phyloP scores from a whole-genome alignment of 177 flowering plant genomes.

The Vitis hybrid region DNA sequence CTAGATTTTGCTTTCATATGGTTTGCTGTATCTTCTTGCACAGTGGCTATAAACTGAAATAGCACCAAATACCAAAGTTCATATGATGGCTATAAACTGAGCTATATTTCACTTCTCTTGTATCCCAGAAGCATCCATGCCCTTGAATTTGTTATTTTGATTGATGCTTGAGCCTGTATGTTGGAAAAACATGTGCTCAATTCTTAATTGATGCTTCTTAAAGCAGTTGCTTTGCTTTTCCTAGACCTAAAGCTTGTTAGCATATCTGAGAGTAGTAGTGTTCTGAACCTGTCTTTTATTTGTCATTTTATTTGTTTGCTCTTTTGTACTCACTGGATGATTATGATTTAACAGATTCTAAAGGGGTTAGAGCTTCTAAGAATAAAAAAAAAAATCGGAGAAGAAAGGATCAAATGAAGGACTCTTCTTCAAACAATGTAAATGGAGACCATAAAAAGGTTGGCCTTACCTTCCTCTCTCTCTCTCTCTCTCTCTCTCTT shows the following conservation, averaged over 20 bases:
- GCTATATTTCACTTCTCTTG: too few relatives aligned
- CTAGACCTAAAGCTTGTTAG: background rate
- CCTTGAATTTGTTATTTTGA: too few relatives aligned
- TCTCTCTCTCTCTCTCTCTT: too few relatives aligned
- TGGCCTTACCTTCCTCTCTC: background rate
- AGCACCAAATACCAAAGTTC: too few relatives aligned
- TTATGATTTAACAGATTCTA: conserved; percentile 43
- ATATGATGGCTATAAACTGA: too few relatives aligned
- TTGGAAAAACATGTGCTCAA: too few relatives aligned
- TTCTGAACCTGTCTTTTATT: background rate
- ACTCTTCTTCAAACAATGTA: conserved; percentile 28
- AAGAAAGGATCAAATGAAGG: conserved; percentile 59
- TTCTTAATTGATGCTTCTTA: too few relatives aligned
- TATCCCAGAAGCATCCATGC: too few relatives aligned
- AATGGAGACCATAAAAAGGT: conserved; percentile 33
- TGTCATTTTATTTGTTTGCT: background rate
- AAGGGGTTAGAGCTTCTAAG: conserved; percentile 46
- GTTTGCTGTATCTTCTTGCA: background rate
- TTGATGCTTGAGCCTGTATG: too few relatives aligned
- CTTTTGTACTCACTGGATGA: background rate
- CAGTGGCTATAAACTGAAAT: background rate
- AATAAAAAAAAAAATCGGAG: conserved; percentile 74
- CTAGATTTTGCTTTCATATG: background rate
- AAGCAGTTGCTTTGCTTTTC: background rate
- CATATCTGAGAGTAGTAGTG: background rate